phyloP scores from a whole-genome alignment of 2,329 filamentous ascomycete genomes.

The Nigrograna mackinnonii region DNA sequence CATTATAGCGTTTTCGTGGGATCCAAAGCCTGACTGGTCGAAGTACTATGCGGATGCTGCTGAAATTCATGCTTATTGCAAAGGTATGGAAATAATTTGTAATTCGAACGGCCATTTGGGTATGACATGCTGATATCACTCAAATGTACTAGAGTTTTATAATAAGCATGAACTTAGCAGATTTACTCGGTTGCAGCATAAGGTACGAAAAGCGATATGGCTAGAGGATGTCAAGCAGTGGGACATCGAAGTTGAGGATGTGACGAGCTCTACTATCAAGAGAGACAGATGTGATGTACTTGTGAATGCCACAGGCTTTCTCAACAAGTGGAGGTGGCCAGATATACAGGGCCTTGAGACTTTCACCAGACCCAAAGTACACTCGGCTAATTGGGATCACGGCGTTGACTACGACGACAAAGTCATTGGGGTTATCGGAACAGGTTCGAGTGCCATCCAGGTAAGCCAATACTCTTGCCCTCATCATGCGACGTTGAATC shows the following conservation, averaged over 20 bases:
- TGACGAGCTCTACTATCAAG: constrained; percentile 25
- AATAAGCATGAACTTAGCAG: constrained; percentile 27
- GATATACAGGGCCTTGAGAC: not conserved
- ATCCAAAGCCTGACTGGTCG: constrained; percentile 34
- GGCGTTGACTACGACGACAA: not conserved
- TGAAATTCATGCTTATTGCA: constrained; percentile 30
- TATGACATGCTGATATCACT: no score
- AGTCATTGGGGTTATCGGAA: constrained; percentile 2
- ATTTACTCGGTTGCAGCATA: constrained; percentile 32
- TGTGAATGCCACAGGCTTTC: not conserved
- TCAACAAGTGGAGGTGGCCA: constrained; percentile 5
- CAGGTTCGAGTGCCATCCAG: constrained; percentile 1
- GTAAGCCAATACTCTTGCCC: no score
- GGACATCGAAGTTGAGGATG: constrained; percentile 9
- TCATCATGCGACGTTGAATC: no score
- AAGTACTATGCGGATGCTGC: not conserved
- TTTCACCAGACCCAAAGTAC: constrained; percentile 3
- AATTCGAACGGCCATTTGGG: no score
- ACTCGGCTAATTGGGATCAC: constrained; percentile 5
- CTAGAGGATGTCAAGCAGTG: constrained; percentile 37
- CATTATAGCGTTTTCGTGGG: constrained; percentile 41
- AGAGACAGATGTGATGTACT: constrained; percentile 27
- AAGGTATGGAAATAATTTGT: constrained; percentile 33
- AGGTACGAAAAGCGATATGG: constrained; percentile 36
- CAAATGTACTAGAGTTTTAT: no score